Evolutionary conservation across 352 stramenopile genomes (phyloP).

Genomic region (Pythium guiyangense): DNA sequence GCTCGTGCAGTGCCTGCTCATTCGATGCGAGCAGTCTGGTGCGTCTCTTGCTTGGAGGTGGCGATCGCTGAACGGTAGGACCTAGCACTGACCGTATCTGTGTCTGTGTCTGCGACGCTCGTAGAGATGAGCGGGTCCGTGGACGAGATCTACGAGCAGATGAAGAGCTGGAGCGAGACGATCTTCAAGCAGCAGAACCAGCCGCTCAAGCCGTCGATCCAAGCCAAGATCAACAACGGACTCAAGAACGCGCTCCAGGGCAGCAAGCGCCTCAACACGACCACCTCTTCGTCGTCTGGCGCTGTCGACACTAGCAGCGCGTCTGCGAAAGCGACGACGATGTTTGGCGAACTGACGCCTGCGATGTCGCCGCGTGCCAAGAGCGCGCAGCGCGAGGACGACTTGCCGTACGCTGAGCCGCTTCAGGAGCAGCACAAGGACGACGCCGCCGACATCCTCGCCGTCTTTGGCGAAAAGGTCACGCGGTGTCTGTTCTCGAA

Average conservation of each 20-base stretch:
- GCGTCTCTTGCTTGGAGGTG: slow-evolving; percentile 2
- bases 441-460: slow-evolving; percentile 31
- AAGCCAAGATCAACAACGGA: slow-evolving; percentile 81
- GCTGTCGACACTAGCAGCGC: neutral
- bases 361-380: slow-evolving; percentile 38
- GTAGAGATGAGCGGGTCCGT: slow-evolving; percentile 50
- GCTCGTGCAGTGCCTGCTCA: slow-evolving; percentile 65
- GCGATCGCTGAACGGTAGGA: too few species aligned
- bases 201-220: slow-evolving; percentile 64
- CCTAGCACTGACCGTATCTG: neutral
- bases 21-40: slow-evolving; percentile 75
- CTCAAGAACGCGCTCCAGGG: slow-evolving; percentile 59
- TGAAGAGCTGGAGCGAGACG: slow-evolving; percentile 66
- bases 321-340: neutral
- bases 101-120: neutral
- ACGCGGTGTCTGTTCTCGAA: slow-evolving; percentile 76
- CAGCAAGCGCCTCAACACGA: slow-evolving; percentile 50
- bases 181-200: slow-evolving; percentile 74
- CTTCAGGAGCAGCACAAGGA: slow-evolving; percentile 60
- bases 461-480: slow-evolving; percentile 69
- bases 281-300: neutral
- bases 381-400: slow-evolving; percentile 58
- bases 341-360: slow-evolving; percentile 21
- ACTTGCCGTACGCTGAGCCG: slow-evolving; percentile 75
- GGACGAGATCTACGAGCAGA: slow-evolving; percentile 69